These are phyloP conservation scores for Allantophomopsis cytisporea DNA, from an alignment of 2,329 filamentous ascomycete species.

Conservation along the genomic window DNA sequence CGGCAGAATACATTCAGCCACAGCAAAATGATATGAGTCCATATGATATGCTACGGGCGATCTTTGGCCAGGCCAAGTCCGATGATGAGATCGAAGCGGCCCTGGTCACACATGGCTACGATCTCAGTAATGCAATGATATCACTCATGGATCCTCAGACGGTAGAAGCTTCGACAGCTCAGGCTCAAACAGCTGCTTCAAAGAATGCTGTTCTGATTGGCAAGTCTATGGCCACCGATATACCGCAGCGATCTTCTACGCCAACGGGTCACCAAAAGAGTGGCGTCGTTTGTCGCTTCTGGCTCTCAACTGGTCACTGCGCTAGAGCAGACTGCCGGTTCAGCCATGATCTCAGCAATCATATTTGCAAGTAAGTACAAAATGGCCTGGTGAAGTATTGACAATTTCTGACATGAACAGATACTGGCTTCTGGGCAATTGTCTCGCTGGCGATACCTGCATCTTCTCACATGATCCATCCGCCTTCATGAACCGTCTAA, in stretches of 20 bases:
- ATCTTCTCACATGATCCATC: slow-evolving; percentile 96
- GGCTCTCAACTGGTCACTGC: slow-evolving; percentile 88
- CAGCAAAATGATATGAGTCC: slow-evolving; percentile 84
- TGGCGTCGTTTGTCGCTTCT: slow-evolving; percentile 93
- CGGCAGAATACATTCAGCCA: slow-evolving; percentile 61
- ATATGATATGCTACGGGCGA: slow-evolving; percentile 93
- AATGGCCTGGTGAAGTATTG: too few relatives aligned
- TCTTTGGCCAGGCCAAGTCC: slow-evolving; percentile 74
- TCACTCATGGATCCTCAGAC: slow-evolving; percentile 69
- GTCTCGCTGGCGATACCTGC: slow-evolving; percentile 83
- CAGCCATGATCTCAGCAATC: slow-evolving; percentile 89
- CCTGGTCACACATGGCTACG: slow-evolving; percentile 78
- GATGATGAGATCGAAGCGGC: slow-evolving; percentile 94
- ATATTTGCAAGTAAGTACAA: slow-evolving; percentile 81
- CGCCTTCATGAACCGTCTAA: slow-evolving; percentile 69
- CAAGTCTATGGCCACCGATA: slow-evolving; percentile 71
- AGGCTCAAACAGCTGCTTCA: slow-evolving; percentile 35
- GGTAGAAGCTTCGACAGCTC: slow-evolving; percentile 30
- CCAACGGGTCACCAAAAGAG: slow-evolving; percentile 67
- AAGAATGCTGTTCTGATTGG: slow-evolving; percentile 65
- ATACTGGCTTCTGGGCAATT: slow-evolving; percentile 95
- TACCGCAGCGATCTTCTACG: slow-evolving; percentile 53
- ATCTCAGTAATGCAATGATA: slow-evolving; percentile 82
- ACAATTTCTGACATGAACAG: slow-evolving; percentile 25
- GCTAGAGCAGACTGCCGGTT: slow-evolving; percentile 92